Evolutionary conservation across 441 rosid species (phyloP), one percentile per base, ranked within the genome.

Genomic region (Gossypium trilobum): DNA sequence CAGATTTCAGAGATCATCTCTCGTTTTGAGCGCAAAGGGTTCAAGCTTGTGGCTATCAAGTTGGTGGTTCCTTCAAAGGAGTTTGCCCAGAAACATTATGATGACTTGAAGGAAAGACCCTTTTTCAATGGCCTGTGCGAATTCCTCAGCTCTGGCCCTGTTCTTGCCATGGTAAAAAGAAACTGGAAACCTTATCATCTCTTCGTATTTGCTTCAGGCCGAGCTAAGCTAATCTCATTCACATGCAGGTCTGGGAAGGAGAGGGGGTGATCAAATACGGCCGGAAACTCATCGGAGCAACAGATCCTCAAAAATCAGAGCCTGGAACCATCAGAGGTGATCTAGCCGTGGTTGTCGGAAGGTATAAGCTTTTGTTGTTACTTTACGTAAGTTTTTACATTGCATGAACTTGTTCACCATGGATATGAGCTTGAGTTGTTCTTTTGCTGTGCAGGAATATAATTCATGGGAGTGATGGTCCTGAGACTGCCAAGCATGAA

Each of bases 91-190:
- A 85, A 87, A 79, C 97, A 94, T 82, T 94, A 94, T 81, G 91
- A 94, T 75, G 99, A 90, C 74, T 86, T 94, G 74, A 85, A 84
- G 84, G 95, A 92, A 75, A 91, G 97, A 76, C 97, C 98, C 48
- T 94, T 94, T 90, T 94, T 94, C 74, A 81, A 81, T 74, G 97
- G 96, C 65, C 87, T 94, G 14, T 94, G 99, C 59, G 87, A 90
- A 27, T 91, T 94, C 89, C 97, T 94, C 57, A 91, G 99, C 94
- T 94, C 99, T 10, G 99, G 98, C 44, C 98, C 98, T 13, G 97
- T 90, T 67, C 5, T 94, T 74, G 97, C 97, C 73, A 91, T 94
- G 98, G 98, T 93, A 80, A 70, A 67, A 81, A 71, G 71, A 64
- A 76, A 66, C 70, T 23, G 2, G n/a, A 69, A 22, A 23, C 17